Evolutionary conservation across 495 filamentous ascomycete genomes (phyloP).

Genomic region (Thozetella sp.): DNA sequence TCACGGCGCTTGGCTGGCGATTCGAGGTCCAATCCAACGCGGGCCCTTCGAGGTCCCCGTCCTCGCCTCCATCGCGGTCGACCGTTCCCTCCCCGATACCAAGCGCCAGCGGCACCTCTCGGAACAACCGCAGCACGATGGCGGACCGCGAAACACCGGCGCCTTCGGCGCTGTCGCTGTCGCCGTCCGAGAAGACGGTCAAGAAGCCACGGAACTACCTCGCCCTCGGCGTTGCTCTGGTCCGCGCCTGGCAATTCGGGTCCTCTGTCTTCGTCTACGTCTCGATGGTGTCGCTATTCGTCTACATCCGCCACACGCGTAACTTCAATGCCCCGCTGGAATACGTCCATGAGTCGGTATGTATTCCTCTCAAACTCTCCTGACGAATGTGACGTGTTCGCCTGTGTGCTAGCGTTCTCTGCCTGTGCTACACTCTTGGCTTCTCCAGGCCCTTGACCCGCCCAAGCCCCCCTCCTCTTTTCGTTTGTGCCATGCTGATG

Average conservation of each 20-base stretch:
- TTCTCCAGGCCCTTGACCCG: background rate
- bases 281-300: conserved; percentile 6
- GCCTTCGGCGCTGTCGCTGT: conserved; percentile 85
- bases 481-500: background rate
- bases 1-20: background rate
- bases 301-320: conserved; percentile 4
- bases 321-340: background rate
- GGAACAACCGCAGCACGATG: background rate
- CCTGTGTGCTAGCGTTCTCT: background rate
- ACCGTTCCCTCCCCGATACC: background rate
- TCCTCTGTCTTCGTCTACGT: conserved; percentile 7
- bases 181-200: conserved; percentile 79
- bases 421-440: background rate
- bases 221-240: background rate
- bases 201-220: conserved; percentile 27
- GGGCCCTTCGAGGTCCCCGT: background rate
- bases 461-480: too few relatives aligned
- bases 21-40: background rate
- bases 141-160: conserved; percentile 66
- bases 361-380: background rate
- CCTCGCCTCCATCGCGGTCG: background rate
- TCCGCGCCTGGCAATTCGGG: conserved; percentile 13
- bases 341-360: background rate
- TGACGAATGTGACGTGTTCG: background rate
- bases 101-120: background rate